A percentile compares a stretch with the other conserved stretches of the same genome.
These are phyloP conservation scores for Somion occarium DNA, from an alignment of 1,284 basidiomycete genomes.

Conservation along the genomic window DNA sequence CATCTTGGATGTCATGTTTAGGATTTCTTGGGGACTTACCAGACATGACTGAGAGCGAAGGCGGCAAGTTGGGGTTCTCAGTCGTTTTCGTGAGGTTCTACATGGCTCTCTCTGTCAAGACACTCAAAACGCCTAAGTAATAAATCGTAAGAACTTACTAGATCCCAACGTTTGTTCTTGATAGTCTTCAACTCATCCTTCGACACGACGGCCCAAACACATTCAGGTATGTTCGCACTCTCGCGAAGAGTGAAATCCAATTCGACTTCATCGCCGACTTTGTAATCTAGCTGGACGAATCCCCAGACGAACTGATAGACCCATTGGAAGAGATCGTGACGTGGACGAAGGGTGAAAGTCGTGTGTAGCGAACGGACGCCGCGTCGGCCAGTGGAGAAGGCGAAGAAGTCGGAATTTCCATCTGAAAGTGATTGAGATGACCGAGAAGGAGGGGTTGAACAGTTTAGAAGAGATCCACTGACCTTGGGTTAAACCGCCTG, in stretches of 20 bases:
- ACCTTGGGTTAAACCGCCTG: conserved; percentile 33
- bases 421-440: conserved; percentile 44
- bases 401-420: conserved; percentile 75
- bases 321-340: conserved; percentile 75
- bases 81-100: conserved; percentile 79
- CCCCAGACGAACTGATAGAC: conserved; percentile 56
- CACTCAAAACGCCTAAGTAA: background rate
- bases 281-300: conserved; percentile 72
- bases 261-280: conserved; percentile 61
- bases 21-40: conserved; percentile 31
- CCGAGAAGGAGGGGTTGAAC: background rate
- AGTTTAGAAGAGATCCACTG: conserved; percentile 8
- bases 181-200: conserved; percentile 73
- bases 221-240: conserved; percentile 48
- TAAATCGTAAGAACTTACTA: conserved; percentile 48
- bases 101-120: conserved; percentile 6
- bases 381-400: conserved; percentile 82
- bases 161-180: conserved; percentile 76
- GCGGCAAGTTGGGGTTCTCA: conserved; percentile 59
- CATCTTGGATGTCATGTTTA: background rate
- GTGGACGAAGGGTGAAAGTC: conserved; percentile 70
- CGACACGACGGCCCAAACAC: conserved; percentile 80
- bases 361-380: conserved; percentile 75
- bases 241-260: conserved; percentile 74
- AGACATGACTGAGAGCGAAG: conserved; percentile 67